These are phyloP conservation scores for Agrocybe praecox DNA, from an alignment of 768 basidiomycete genomes.

Conservation along the genomic window DNA sequence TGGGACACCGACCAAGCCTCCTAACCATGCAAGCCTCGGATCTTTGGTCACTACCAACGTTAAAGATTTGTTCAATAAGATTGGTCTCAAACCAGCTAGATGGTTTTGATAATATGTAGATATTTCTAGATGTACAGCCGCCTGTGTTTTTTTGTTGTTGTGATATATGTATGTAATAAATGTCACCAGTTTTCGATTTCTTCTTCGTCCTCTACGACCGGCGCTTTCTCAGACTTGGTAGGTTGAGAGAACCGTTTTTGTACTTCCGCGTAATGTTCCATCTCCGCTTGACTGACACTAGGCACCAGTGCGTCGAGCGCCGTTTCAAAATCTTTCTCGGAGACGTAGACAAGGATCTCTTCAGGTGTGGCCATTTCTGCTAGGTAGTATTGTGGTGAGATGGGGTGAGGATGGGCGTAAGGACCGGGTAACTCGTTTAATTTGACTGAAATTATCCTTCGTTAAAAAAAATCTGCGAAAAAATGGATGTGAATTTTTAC, in stretches of 20 bases:
- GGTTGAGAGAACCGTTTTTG: conserved; percentile 65
- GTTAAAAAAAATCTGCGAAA: conserved; percentile 33
- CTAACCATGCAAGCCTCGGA: conserved; percentile 41
- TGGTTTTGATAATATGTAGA: conserved; percentile 48
- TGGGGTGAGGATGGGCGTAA: conserved; percentile 56
- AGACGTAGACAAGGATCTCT: conserved; percentile 80
- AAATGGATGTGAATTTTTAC: conserved; percentile 37
- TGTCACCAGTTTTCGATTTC: conserved; percentile 1
- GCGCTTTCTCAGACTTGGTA: too few species aligned
- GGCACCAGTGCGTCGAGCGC: conserved; percentile 76
- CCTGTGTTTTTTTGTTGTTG: too few species aligned
- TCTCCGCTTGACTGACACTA: conserved; percentile 83
- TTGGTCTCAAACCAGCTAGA: conserved; percentile 54
- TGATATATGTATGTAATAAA: conserved; percentile 1
- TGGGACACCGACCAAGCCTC: conserved; percentile 48
- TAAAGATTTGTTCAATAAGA: conserved; percentile 54
- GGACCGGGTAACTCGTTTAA: conserved; percentile 51
- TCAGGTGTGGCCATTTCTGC: conserved; percentile 72
- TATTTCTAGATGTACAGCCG: background rate
- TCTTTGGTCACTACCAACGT: conserved; percentile 49
- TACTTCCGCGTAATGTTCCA: conserved; percentile 80
- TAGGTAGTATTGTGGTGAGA: conserved; percentile 91
- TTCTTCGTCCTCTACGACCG: conserved; percentile 1
- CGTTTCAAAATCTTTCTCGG: conserved; percentile 69
- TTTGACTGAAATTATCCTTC: too few species aligned